Evolutionary conservation across 768 basidiomycete genomes (phyloP).

Genomic region (Pholiota conissans): DNA sequence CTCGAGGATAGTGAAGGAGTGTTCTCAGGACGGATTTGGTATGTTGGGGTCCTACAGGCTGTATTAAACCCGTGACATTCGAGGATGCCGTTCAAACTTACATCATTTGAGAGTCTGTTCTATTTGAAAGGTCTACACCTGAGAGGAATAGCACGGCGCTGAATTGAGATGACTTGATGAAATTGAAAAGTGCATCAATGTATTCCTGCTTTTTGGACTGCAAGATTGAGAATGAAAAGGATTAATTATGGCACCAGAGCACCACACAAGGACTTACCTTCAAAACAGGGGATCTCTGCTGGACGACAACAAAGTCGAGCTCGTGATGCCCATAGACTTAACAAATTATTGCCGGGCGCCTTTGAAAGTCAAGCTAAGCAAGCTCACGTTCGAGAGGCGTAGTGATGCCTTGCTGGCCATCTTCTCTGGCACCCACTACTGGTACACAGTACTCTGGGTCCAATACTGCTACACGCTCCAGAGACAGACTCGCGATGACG

Average conservation of each 20-base stretch:
- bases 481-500: slow-evolving; percentile 63
- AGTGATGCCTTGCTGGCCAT: slow-evolving; percentile 58
- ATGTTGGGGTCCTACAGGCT: slow-evolving; percentile 59
- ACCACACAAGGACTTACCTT: slow-evolving; percentile 46
- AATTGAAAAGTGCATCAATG: slow-evolving; percentile 53
- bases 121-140: slow-evolving; percentile 72
- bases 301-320: slow-evolving; percentile 58
- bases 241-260: not conserved
- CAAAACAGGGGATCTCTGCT: slow-evolving; percentile 78
- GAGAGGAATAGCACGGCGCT: slow-evolving; percentile 63
- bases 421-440: slow-evolving; percentile 71
- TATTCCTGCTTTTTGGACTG: slow-evolving; percentile 73
- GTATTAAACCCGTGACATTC: not conserved
- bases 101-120: slow-evolving; percentile 80
- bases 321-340: slow-evolving; percentile 65
- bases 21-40: slow-evolving; percentile 48
- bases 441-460: slow-evolving; percentile 66
- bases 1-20: slow-evolving; percentile 45
- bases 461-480: slow-evolving; percentile 62
- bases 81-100: slow-evolving; percentile 32
- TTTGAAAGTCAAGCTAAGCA: not conserved
- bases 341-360: slow-evolving; percentile 7
- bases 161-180: slow-evolving; percentile 51
- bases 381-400: slow-evolving; percentile 75
- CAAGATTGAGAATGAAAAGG: not conserved